Evolutionary conservation across 2,329 filamentous ascomycete genomes (phyloP), one percentile per base, ranked within the genome.

Genomic region (Scedosporium boydii): DNA sequence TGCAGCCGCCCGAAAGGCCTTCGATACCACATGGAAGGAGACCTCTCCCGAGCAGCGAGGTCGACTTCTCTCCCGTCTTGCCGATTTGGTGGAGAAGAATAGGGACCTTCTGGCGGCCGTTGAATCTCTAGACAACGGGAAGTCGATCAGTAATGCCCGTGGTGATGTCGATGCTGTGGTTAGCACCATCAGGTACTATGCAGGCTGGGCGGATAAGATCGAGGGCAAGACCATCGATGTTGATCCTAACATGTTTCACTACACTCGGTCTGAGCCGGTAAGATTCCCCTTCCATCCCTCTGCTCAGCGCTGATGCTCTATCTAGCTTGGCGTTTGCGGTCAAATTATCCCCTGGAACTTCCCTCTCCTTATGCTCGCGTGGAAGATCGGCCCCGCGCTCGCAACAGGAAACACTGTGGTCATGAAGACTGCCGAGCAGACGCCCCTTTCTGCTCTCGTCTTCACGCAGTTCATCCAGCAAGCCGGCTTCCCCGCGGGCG

Each of bases 291-390:
- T 23, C 27, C 29, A 4, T 26, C 14, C 5, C 10, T 12, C 3
- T 4, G 10, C 10, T 38, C 23, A n/a, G 23, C 26, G 6, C n/a
- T 34, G 16, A n/a, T 12, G 21, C 34, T 10, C 5, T 21, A 7
- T 5, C 12, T 59, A 83, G 81, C 79, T 89, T 66, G 89, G 89
- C 75, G 88, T 92, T 64, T 92, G 90, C 75, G 91, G 87, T 71
- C 90, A 95, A 75, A 93, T 93, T 72, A 93, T 95, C 70, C 90
- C 90, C 65, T 93, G 90, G 90, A 93, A 93, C 80, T 93, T 91
- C 78, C 90, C 90, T 7, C 78, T 93, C 56, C 83, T 90, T 71
- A 93, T 93, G 89, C 82, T 82, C 73, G 82, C 83, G 60, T 96
- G 91, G 91, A 96, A 96, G 84, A 87, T 91, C 65, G 87, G 83